Percentiles rank a stretch among this genome's conserved stretches.
Evolutionary conservation across 192 early-diverging fungal species (phyloP).

Genomic region (Dissophora globulifera): DNA sequence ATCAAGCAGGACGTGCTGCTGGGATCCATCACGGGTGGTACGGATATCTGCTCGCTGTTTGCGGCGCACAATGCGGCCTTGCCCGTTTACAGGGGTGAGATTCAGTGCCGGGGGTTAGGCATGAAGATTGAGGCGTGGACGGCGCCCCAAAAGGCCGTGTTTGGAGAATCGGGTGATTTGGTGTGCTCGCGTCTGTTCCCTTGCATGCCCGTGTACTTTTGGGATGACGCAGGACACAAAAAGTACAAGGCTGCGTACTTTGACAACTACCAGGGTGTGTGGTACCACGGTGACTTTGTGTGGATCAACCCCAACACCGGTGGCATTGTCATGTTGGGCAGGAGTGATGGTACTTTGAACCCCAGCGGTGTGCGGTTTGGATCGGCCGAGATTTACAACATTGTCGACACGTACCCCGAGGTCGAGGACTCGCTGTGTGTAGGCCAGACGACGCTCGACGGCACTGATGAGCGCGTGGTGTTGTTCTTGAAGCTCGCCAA

Average conservation of each 20-base stretch:
- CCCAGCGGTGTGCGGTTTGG: conserved; percentile 94
- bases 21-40: conserved; percentile 97
- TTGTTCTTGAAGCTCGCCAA: conserved; percentile 90
- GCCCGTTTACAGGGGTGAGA: conserved; percentile 94
- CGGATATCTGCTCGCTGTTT: conserved; percentile 97
- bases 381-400: conserved; percentile 94
- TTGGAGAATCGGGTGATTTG: conserved; percentile 85
- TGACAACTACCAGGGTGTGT: conserved; percentile 81
- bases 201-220: conserved; percentile 97
- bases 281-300: conserved; percentile 98
- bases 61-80: conserved; percentile 89
- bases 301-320: conserved; percentile 84
- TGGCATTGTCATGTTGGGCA: conserved; percentile 95
- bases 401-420: conserved; percentile 83
- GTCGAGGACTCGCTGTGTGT: conserved; percentile 90
- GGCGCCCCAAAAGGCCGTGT: conserved; percentile 68
- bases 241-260: conserved; percentile 95
- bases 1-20: conserved; percentile 89
- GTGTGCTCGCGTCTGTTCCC: conserved; percentile 96
- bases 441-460: conserved; percentile 80
- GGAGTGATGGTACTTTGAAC: conserved; percentile 93
- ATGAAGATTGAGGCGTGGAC: conserved; percentile 96
- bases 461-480: conserved; percentile 90
- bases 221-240: conserved; percentile 73
- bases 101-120: conserved; percentile 91